phyloP scores from a whole-genome alignment of 2,329 filamentous ascomycete genomes.

The Drechslera avenae region DNA sequence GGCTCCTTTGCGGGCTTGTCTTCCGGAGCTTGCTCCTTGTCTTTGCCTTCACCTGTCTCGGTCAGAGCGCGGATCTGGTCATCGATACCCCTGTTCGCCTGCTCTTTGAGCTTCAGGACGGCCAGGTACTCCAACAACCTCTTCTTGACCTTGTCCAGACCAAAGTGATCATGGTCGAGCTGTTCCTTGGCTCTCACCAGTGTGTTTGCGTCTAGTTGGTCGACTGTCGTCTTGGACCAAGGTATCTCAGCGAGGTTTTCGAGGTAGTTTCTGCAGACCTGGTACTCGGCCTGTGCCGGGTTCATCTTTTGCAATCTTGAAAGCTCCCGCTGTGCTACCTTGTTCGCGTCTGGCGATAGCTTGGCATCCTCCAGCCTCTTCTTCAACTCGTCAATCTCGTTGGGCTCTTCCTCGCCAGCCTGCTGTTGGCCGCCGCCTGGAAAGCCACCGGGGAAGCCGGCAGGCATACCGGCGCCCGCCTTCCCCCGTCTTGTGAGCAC shows the following conservation, averaged over 20 bases:
- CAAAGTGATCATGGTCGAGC: slow-evolving; percentile 94
- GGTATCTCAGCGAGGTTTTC: slow-evolving; percentile 94
- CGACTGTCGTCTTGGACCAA: slow-evolving; percentile 83
- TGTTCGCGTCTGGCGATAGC: slow-evolving; percentile 81
- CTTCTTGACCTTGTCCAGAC: slow-evolving; percentile 96
- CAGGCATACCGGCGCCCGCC: slow-evolving; percentile 40
- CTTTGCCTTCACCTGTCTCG: slow-evolving; percentile 50
- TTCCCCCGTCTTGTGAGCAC: slow-evolving; percentile 45
- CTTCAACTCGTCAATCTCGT: slow-evolving; percentile 89
- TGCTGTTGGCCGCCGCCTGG: slow-evolving; percentile 53
- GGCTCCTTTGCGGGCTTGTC: slow-evolving; percentile 48
- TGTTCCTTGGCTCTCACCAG: slow-evolving; percentile 81
- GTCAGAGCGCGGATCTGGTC: slow-evolving; percentile 69
- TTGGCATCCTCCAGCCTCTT: slow-evolving; percentile 83
- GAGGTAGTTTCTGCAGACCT: slow-evolving; percentile 89
- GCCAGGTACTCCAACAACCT: slow-evolving; percentile 92
- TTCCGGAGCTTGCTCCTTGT: slow-evolving; percentile 46
- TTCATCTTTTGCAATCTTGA: slow-evolving; percentile 93
- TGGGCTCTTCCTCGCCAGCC: slow-evolving; percentile 73
- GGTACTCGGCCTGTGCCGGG: slow-evolving; percentile 93
- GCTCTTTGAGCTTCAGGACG: slow-evolving; percentile 93
- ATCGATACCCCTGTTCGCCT: slow-evolving; percentile 82
- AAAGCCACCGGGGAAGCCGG: slow-evolving; percentile 49
- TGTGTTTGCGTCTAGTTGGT: slow-evolving; percentile 82
- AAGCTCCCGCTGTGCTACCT: slow-evolving; percentile 88